phyloP scores from a whole-genome alignment of 352 stramenopile species.

The Globisporangium recalcitrans region DNA sequence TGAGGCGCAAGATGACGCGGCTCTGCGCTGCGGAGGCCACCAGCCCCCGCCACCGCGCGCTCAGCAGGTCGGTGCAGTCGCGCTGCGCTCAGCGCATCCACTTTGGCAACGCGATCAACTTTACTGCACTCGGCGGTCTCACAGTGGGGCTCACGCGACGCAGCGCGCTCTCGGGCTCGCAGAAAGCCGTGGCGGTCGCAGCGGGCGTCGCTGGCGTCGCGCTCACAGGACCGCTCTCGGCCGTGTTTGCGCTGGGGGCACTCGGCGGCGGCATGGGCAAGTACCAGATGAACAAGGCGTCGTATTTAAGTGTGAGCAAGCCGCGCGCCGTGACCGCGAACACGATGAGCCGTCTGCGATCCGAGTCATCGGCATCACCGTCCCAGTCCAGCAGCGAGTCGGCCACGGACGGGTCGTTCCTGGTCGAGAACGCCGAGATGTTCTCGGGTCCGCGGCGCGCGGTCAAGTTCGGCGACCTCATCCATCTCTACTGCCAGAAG shows the following conservation, averaged over 20 bases:
- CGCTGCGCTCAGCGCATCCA: conserved; percentile 27
- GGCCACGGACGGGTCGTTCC: conserved; percentile 28
- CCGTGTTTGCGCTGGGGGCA: conserved; percentile 44
- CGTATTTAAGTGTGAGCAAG: conserved; percentile 45
- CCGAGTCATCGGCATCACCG: not conserved
- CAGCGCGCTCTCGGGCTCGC: conserved; percentile 42
- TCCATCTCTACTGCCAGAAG: conserved; percentile 46
- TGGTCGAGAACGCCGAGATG: conserved; percentile 53
- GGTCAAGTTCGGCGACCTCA: conserved; percentile 46
- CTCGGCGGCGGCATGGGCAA: conserved; percentile 51
- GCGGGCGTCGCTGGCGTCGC: conserved; percentile 49
- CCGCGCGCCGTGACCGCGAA: conserved; percentile 11
- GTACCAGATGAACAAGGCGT: conserved; percentile 65
- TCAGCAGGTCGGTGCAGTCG: conserved; percentile 19
- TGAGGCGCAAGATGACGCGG: not conserved
- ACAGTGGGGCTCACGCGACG: conserved; percentile 45
- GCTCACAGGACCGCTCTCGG: conserved; percentile 45
- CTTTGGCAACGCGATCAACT: conserved; percentile 40
- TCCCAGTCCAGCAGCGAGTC: not conserved
- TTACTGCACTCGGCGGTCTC: conserved; percentile 48
- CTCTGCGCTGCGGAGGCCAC: not conserved
- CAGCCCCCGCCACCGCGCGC: conserved; percentile 6
- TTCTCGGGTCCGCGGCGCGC: conserved; percentile 37
- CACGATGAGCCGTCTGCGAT: not conserved
- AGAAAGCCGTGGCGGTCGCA: conserved; percentile 48